These are phyloP conservation scores for Cystobasidium sp. DNA, from an alignment of 1,284 basidiomycete species.

Conservation along the genomic window DNA sequence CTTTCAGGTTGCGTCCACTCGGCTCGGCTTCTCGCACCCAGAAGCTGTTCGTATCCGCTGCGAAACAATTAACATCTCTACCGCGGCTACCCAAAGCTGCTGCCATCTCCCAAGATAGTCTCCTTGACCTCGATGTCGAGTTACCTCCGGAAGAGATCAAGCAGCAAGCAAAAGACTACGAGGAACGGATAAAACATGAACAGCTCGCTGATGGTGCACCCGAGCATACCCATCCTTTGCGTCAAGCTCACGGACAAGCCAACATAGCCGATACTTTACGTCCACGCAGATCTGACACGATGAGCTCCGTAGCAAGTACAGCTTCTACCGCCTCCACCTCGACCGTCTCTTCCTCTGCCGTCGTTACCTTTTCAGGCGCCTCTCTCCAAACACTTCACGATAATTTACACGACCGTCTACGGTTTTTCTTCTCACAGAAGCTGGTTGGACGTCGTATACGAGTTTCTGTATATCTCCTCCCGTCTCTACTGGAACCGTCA, in stretches of 20 bases:
- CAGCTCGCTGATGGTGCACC: constrained; percentile 15
- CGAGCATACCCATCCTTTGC: neutral
- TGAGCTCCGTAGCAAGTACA: constrained; percentile 15
- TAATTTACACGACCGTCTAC: constrained; percentile 50
- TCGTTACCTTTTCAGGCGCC: constrained; percentile 25
- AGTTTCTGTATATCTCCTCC: constrained; percentile 45
- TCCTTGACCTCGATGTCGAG: constrained; percentile 15
- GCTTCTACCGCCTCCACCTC: constrained; percentile 9
- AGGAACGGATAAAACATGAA: constrained; percentile 22
- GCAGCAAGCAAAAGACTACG: constrained; percentile 15
- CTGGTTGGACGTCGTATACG: constrained; percentile 49
- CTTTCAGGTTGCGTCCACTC: constrained; percentile 34
- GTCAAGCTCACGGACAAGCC: neutral
- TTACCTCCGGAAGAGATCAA: constrained; percentile 33
- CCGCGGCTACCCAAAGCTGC: constrained; percentile 45
- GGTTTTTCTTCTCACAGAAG: constrained; percentile 51
- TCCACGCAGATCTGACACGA: constrained; percentile 21
- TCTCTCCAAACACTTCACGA: constrained; percentile 45
- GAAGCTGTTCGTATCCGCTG: constrained; percentile 51
- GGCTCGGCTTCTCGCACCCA: constrained; percentile 45
- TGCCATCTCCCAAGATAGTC: neutral
- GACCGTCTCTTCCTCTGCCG: neutral
- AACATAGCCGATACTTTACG: neutral
- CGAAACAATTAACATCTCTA: constrained; percentile 50
- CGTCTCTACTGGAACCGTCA: neutral